Base-by-base conservation (phyloP, 345 rosid genomes). In the Cardamine resedifolia region DNA sequence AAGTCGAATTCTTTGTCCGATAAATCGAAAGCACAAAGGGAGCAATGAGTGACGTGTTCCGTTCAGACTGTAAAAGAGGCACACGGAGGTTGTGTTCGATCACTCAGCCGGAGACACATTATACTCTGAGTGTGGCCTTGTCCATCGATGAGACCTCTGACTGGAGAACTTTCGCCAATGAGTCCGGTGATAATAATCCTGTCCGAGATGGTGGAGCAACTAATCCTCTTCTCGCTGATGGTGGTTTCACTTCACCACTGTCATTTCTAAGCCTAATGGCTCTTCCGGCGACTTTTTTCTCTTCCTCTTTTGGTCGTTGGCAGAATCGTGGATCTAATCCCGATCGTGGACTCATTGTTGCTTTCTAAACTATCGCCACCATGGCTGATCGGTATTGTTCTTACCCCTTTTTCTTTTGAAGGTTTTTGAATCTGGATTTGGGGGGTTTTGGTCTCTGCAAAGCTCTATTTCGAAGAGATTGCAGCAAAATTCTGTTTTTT, bases 51-150 rank as follows among this genome's bases (percentile, higher is more conserved):
- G 97, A 90, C 78, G 89, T 86, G 23, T 93, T 61, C 70, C 90
- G 97, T 44, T 70, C 89, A 20, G 96, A 90, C 66, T 90, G 98
- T 83, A 88, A 87, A n/a, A n/a, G n/a, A 72, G 77, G 73, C 79
- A 78, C 11, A 90, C 98, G 79, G 97, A 90, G 88, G 97, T 93
- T 28, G 97, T 93, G 39, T 84, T 66, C 80, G 97, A 93, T 48
- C 97, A 93, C 74, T 85, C 98, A 26, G 98, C 98, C 7, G 98
- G 98, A 16, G 98, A 90, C 78, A 89, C 92, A 16, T 94, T 93
- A 7, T n/a, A n/a, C n/a, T n/a, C n/a, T n/a, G n/a, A n/a, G n/a
- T n/a, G 98, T 77, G 97, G 97, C 3, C 83, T 93, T 57, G 97
- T n/a, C n/a, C n/a, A n/a, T n/a, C n/a, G n/a, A n/a, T n/a, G n/a